A percentile compares a stretch with the other conserved stretches of the same genome.
Evolutionary conservation across 2,329 filamentous ascomycete genomes (phyloP).

Genomic region (Colletotrichum truncatum): DNA sequence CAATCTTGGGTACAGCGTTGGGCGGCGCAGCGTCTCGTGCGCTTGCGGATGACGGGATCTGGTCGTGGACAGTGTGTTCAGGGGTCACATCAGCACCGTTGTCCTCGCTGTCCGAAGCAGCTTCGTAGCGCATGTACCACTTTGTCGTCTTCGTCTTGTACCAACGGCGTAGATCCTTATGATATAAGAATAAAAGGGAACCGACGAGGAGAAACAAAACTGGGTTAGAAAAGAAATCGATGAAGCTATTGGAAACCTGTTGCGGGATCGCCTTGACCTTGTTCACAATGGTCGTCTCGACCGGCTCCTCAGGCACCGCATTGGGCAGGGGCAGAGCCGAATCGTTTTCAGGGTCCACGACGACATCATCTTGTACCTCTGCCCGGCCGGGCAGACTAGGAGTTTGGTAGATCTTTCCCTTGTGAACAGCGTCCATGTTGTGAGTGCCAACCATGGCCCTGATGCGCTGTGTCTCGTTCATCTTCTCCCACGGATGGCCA

Average conservation of each 20-base stretch:
- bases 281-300: slow-evolving; percentile 55
- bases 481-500: slow-evolving; percentile 47
- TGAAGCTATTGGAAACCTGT: slow-evolving; percentile 57
- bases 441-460: slow-evolving; percentile 78
- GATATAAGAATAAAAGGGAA: slow-evolving; percentile 51
- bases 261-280: slow-evolving; percentile 61
- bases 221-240: slow-evolving; percentile 67
- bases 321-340: slow-evolving; percentile 43
- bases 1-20: neutral
- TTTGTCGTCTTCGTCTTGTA: slow-evolving; percentile 41
- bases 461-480: slow-evolving; percentile 58
- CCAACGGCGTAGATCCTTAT: slow-evolving; percentile 54
- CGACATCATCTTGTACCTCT: slow-evolving; percentile 30
- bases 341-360: slow-evolving; percentile 44
- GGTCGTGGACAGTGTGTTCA: slow-evolving; percentile 20
- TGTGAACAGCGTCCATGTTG: slow-evolving; percentile 57
- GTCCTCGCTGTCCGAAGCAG: slow-evolving; percentile 25
- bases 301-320: slow-evolving; percentile 34
- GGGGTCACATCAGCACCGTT: slow-evolving; percentile 13
- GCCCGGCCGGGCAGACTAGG: slow-evolving; percentile 46
- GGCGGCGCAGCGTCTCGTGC: neutral
- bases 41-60: neutral
- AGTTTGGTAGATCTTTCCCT: slow-evolving; percentile 44
- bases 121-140: slow-evolving; percentile 37
- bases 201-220: slow-evolving; percentile 57